phyloP scores from a whole-genome alignment of 1,139 yeast species.

The Scheffersomyces lignicola region DNA sequence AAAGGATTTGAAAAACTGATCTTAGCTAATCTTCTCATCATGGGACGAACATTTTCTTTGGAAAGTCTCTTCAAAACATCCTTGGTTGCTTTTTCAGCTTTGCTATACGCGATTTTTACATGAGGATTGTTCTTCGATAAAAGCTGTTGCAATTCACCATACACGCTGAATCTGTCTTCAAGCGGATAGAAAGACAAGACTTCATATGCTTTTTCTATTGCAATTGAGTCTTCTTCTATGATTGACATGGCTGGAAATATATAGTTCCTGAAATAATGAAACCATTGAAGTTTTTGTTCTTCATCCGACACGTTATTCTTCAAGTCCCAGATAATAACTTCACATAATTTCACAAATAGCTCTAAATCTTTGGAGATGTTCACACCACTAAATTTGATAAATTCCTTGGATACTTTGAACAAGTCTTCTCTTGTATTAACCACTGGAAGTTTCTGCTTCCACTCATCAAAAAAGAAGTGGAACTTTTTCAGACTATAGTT shows the following conservation, averaged over 20 bases:
- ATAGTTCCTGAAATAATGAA: conserved; percentile 61
- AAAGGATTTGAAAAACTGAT: conserved; percentile 81
- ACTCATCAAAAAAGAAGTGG: conserved; percentile 51
- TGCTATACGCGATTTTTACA: conserved; percentile 63
- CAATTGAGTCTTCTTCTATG: conserved; percentile 60
- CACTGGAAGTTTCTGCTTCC: conserved; percentile 46
- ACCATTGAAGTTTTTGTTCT: conserved; percentile 48
- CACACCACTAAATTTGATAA: conserved; percentile 58
- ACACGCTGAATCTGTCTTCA: conserved; percentile 72
- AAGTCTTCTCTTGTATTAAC: conserved; percentile 46
- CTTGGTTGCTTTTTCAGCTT: conserved; percentile 81
- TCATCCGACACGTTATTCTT: conserved; percentile 15
- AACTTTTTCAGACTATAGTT: conserved; percentile 32
- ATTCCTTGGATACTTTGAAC: conserved; percentile 43
- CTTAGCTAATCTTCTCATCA: conserved; percentile 77
- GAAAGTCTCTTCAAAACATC: conserved; percentile 81
- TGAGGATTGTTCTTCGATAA: conserved; percentile 57
- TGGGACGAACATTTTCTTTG: conserved; percentile 75
- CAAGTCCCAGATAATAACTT: conserved; percentile 51
- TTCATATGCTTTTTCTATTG: conserved; percentile 59
- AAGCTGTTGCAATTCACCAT: conserved; percentile 74
- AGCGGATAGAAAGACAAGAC: conserved; percentile 56
- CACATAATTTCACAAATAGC: conserved; percentile 60
- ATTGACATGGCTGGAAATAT: conserved; percentile 69
- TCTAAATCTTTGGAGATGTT: conserved; percentile 50